Evolutionary conservation across 2,329 filamentous ascomycete species (phyloP).

Genomic region (Aspergillus sergii): DNA sequence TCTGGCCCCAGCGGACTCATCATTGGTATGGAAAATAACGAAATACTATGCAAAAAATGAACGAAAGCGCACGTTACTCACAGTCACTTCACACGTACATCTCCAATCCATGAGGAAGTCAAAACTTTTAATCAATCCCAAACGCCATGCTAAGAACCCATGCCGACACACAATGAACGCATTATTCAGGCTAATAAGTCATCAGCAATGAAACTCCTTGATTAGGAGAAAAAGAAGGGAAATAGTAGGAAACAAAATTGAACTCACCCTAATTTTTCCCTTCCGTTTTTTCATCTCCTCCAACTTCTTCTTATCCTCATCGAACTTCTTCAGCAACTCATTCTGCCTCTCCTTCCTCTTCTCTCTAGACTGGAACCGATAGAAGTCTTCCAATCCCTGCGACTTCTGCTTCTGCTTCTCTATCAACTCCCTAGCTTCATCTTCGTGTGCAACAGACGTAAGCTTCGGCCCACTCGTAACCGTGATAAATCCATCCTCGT

Average conservation of each 20-base stretch:
- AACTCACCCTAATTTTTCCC: slow-evolving; percentile 58
- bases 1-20: slow-evolving; percentile 60
- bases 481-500: slow-evolving; percentile 94
- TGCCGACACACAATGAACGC: slow-evolving; percentile 17
- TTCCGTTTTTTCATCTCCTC: slow-evolving; percentile 69
- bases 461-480: slow-evolving; percentile 77
- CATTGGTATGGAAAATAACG: slow-evolving; percentile 29
- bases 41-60: slow-evolving; percentile 6
- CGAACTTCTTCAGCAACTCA: slow-evolving; percentile 70
- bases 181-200: slow-evolving; percentile 37
- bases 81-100: slow-evolving; percentile 21
- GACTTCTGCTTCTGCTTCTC: slow-evolving; percentile 65
- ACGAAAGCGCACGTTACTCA: slow-evolving; percentile 18
- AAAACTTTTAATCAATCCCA: slow-evolving; percentile 20
- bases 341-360: slow-evolving; percentile 74
- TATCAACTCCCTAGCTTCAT: slow-evolving; percentile 65
- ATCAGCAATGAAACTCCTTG: slow-evolving; percentile 9
- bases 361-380: slow-evolving; percentile 81
- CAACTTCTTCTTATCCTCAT: slow-evolving; percentile 74
- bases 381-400: slow-evolving; percentile 72
- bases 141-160: slow-evolving; percentile 35
- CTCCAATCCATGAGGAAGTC: slow-evolving; percentile 15
- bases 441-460: slow-evolving; percentile 71
- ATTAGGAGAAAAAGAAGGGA: not conserved
- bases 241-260: not conserved